Conservation (phyloP, 75 land plant genomes). For the Pinus albicaulis region DNA sequence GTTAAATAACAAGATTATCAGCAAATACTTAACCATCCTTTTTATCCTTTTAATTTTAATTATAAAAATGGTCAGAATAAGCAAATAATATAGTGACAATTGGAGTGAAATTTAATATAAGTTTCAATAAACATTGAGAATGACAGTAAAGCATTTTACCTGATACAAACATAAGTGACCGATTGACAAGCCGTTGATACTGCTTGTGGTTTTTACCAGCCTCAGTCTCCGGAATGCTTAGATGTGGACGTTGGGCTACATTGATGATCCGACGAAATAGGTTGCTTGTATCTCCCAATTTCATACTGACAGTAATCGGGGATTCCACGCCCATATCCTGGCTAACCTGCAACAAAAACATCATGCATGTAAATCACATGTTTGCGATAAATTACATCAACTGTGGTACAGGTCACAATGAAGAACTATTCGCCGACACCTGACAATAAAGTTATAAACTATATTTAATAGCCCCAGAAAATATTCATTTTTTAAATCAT, state of each 20-base stretch:
- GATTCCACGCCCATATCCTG: constrained; percentile 94
- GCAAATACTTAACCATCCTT: too few species aligned
- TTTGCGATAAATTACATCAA: not conserved
- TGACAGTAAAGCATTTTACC: constrained; percentile 33
- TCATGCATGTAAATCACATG: constrained; percentile 10
- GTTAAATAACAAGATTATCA: too few species aligned
- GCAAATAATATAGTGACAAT: too few species aligned
- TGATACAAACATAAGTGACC: constrained; percentile 82
- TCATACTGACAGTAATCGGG: constrained; percentile 84
- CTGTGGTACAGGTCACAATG: not conserved
- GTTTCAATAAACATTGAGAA: too few species aligned
- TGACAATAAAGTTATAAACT: too few species aligned
- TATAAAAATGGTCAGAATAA: too few species aligned
- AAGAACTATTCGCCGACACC: not conserved
- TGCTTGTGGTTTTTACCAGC: constrained; percentile 84
- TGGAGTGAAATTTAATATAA: too few species aligned
- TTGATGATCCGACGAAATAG: constrained; percentile 71
- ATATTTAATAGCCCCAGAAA: too few species aligned
- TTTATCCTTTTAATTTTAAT: too few species aligned
- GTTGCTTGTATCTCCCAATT: constrained; percentile 68
- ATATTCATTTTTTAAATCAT: too few species aligned
- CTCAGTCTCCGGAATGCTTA: constrained; percentile 98
- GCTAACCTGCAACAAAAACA: constrained; percentile 53
- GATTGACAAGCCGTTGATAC: constrained; percentile 71
- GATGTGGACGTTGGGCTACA: constrained; percentile 92